Conservation (phyloP, 108 stramenopile species). For the Cyclostephanos invisitatus region DNA sequence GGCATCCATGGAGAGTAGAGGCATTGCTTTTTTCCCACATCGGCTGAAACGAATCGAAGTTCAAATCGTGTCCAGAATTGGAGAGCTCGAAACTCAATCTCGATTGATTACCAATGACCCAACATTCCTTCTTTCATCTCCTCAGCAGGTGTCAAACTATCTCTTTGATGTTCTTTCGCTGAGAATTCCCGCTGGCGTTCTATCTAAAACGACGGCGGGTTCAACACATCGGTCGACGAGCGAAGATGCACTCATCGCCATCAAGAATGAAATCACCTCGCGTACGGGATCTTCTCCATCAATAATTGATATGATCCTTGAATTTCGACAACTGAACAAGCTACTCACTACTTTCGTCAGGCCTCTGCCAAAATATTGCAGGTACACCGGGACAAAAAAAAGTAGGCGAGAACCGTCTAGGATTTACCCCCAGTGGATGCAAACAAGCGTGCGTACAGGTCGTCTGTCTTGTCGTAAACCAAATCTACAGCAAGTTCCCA, state of each 20-base stretch:
- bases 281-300: conserved; percentile 20
- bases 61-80: conserved; percentile 29
- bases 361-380: conserved; percentile 42
- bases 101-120: conserved; percentile 32
- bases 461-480: conserved; percentile 62
- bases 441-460: conserved; percentile 57
- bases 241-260: conserved; percentile 52
- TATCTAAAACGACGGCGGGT: conserved; percentile 33
- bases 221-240: conserved; percentile 54
- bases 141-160: conserved; percentile 54
- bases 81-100: conserved; percentile 31
- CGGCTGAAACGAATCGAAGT: conserved; percentile 29
- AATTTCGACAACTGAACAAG: conserved; percentile 53
- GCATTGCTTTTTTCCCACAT: conserved; percentile 44
- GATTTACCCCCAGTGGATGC: conserved; percentile 63
- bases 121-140: conserved; percentile 51
- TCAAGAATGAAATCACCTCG: conserved; percentile 29
- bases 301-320: conserved; percentile 54
- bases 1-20: conserved; percentile 55
- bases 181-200: conserved; percentile 24
- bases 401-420: conserved; percentile 17
- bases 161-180: conserved; percentile 52
- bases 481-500: conserved; percentile 62
- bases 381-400: conserved; percentile 2
- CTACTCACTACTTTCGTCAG: conserved; percentile 52